Evolutionary conservation across 441 rosid genomes (phyloP), one percentile per base, ranked within the genome.

Genomic region (Corymbia calophylla): DNA sequence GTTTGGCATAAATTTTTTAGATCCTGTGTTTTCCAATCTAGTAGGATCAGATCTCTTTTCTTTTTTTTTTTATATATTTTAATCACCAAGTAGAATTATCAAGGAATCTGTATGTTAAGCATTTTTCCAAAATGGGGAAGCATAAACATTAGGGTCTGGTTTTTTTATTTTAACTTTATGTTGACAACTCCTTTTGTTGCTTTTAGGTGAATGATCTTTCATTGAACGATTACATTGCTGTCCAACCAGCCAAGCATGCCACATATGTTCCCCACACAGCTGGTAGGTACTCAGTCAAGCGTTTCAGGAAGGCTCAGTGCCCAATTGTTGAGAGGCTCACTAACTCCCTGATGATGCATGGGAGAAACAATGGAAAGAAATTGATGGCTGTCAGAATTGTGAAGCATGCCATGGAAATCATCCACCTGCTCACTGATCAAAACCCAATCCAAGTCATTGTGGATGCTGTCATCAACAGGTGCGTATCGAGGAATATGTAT

Each of bases 271-370:
- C 99, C 9, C 98, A 96, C 95, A 96, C 98, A 27, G 97, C 99
- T 87, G 99, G 99, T 48, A 92, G 99, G 91, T 97, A 96, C 95
- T 96, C 99, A 0, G 96, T 93, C 18, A 97, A 97, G 93, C 94
- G 98, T 5, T 97, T 97, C 95, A 96, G 98, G 93, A 97, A 97
- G 91, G 98, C 99, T 19, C 99, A 97, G 31, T 96, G 98, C 95
- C 98, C 99, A 25, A 95, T 97, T 58, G 94, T 96, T 5, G 99
- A 97, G 95, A 95, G 98, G 93, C 95, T 95, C 27, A 96, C 99
- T 3, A 97, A 97, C 92, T 95, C 99, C 3, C 94, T 97, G 19
- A 96, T 96, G 99, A 96, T 96, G 99, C 97, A 97, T 16, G 99
- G 98, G 1, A 91, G 98, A 35, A 97, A 97, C 93, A 97, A 97